These are phyloP conservation scores for Microbotryomycetes sp. DNA, from an alignment of 1,284 basidiomycete genomes.

Conservation along the genomic window DNA sequence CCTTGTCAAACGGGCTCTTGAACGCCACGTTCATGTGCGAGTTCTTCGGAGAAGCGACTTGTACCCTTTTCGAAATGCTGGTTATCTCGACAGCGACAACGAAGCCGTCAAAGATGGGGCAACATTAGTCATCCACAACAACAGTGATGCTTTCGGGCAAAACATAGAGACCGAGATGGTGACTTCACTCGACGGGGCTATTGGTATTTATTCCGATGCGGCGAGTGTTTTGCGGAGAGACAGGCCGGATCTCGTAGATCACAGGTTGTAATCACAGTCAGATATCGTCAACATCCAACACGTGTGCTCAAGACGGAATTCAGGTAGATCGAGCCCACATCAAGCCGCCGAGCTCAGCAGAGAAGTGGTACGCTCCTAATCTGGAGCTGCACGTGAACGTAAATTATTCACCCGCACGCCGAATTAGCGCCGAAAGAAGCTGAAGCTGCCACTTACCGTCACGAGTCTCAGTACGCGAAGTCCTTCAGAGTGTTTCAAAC, in stretches of 20 bases:
- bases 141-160: constrained; percentile 36
- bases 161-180: constrained; percentile 33
- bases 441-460: no score
- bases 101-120: background rate
- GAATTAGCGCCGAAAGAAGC: no score
- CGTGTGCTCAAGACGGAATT: no score
- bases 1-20: background rate
- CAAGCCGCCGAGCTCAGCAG: no score
- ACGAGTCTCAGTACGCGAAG: no score
- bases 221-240: constrained; percentile 23
- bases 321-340: no score
- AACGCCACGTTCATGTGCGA: background rate
- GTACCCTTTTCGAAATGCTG: constrained; percentile 3
- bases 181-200: constrained; percentile 29
- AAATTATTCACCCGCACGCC: no score
- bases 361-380: no score
- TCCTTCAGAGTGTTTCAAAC: no score
- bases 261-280: no score
- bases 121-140: constrained; percentile 35
- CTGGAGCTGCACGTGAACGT: no score
- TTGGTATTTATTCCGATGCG: constrained; percentile 25
- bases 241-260: constrained; percentile 6
- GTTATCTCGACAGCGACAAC: constrained; percentile 2
- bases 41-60: constrained; percentile 20
- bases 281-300: no score